Conservation (phyloP, 1,139 yeast species). For the Debaryomyces nepalensis region DNA sequence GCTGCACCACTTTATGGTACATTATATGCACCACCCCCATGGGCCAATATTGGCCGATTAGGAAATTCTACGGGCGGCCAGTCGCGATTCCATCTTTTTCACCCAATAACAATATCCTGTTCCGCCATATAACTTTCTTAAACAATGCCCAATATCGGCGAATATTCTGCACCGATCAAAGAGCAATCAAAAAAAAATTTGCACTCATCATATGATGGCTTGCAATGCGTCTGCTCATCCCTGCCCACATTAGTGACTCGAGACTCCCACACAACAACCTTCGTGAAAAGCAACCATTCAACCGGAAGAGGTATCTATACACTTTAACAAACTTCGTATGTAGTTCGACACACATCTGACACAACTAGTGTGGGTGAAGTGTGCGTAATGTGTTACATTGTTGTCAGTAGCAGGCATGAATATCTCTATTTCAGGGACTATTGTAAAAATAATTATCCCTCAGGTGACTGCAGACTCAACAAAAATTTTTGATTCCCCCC, state of each 20-base stretch:
- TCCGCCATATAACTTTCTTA: no score
- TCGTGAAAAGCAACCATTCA: no score
- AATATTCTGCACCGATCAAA: no score
- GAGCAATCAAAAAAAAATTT: no score
- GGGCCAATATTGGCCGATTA: slow-evolving; percentile 4
- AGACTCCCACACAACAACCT: no score
- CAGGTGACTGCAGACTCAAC: slow-evolving; percentile 10
- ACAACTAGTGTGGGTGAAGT: neutral
- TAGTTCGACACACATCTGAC: neutral
- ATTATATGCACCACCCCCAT: slow-evolving; percentile 7
- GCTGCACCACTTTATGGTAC: slow-evolving; percentile 1
- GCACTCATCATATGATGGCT: no score
- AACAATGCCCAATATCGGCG: no score
- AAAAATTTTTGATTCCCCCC: slow-evolving; percentile 9
- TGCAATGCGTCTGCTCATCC: no score
- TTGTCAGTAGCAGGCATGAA: neutral
- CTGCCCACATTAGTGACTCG: no score
- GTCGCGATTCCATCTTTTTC: slow-evolving; percentile 5
- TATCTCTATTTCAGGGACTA: slow-evolving; percentile 8
- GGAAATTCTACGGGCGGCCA: slow-evolving; percentile 8
- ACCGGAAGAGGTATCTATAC: no score
- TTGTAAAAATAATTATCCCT: slow-evolving; percentile 6
- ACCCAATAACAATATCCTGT: slow-evolving; percentile 3
- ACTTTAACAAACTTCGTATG: no score
- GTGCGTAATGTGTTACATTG: neutral